These are phyloP conservation scores for Centrapalus pauciflorus DNA, from an alignment of 129 eudicot species.

Conservation along the genomic window DNA sequence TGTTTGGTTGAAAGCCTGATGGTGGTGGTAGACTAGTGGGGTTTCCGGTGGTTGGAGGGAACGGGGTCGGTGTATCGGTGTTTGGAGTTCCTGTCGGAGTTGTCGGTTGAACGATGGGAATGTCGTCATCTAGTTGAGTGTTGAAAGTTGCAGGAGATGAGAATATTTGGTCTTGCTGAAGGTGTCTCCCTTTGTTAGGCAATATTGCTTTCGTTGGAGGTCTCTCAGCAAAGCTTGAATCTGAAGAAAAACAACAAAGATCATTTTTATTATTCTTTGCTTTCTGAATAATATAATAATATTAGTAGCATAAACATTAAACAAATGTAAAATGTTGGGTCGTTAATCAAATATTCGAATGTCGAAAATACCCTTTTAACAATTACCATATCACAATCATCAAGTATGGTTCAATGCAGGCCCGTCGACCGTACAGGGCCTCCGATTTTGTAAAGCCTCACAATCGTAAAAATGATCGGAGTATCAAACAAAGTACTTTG, in stretches of 20 bases:
- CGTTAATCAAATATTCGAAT: neutral
- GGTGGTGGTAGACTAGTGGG: constrained; percentile 52
- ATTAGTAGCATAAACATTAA: neutral
- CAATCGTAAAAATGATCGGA: too few relatives aligned
- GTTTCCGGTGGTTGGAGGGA: constrained; percentile 38
- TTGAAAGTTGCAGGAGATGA: constrained; percentile 25
- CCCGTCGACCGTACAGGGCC: too few relatives aligned
- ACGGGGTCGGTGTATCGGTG: constrained; percentile 23
- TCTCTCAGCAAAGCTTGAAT: constrained; percentile 38
- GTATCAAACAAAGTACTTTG: too few relatives aligned
- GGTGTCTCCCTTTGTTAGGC: constrained; percentile 23
- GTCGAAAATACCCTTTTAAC: neutral
- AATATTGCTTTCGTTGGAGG: constrained; percentile 36
- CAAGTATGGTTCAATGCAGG: too few relatives aligned
- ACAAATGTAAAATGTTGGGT: neutral
- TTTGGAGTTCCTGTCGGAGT: constrained; percentile 43
- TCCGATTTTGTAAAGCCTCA: too few relatives aligned
- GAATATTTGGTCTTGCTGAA: constrained; percentile 26
- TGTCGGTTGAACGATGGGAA: constrained; percentile 79
- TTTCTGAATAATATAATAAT: neutral
- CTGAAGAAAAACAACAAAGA: constrained; percentile 39
- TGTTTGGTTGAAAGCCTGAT: constrained; percentile 28
- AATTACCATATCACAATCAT: neutral
- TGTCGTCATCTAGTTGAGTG: constrained; percentile 43
- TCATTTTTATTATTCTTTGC: constrained; percentile 28